A percentile compares a stretch with the other conserved stretches of the same genome.
phyloP scores from a whole-genome alignment of 2,329 filamentous ascomycete genomes.

The Elsinoe fawcettii region DNA sequence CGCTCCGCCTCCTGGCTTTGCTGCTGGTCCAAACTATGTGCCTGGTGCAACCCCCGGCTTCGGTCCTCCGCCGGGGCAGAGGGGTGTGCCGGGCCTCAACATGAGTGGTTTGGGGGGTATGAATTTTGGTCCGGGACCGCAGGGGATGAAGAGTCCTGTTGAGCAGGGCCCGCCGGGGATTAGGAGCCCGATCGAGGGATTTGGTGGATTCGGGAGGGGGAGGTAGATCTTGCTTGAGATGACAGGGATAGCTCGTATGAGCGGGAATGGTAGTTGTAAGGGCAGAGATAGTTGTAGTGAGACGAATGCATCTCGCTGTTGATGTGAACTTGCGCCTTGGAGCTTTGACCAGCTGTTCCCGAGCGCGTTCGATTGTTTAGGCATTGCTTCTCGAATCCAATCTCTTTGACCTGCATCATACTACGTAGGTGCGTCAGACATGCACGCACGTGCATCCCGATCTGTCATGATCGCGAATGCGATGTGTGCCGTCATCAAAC shows the following conservation, averaged over 20 bases:
- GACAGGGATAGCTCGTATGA: no score
- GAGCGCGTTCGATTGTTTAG: not conserved
- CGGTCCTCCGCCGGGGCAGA: conserved; percentile 3
- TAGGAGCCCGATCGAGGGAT: conserved; percentile 3
- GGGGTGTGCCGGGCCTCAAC: not conserved
- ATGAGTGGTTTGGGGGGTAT: conserved; percentile 4
- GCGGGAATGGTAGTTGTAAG: no score
- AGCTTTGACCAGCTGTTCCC: not conserved
- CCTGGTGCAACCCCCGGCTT: conserved; percentile 14
- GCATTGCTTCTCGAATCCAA: no score
- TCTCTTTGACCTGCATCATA: no score
- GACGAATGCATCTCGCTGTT: no score
- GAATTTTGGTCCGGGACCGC: not conserved
- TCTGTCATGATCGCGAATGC: not conserved
- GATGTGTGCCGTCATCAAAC: no score
- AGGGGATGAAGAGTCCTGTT: conserved; percentile 9
- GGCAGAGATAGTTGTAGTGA: no score
- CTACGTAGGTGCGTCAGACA: no score
- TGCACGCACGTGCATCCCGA: no score
- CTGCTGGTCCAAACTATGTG: conserved; percentile 7
- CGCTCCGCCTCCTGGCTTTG: conserved; percentile 16
- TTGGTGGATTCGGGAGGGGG: conserved; percentile 4
- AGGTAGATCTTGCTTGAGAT: not conserved
- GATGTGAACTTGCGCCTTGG: not conserved
- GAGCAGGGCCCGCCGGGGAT: not conserved